Base-by-base conservation (phyloP, 176 grass and related monocot genomes). In the Juncus inflexus region DNA sequence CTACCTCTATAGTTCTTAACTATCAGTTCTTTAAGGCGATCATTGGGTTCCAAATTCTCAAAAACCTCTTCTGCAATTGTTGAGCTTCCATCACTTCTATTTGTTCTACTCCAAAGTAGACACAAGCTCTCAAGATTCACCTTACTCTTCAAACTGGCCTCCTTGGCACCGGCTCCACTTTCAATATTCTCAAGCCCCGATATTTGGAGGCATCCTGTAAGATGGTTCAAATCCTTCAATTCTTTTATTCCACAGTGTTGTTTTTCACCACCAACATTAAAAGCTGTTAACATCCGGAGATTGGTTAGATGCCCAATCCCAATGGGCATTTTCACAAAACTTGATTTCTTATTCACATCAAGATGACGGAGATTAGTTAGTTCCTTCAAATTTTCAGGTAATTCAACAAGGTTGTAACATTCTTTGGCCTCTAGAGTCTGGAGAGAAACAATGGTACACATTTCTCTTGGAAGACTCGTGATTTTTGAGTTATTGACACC, bases 401-500 rank as follows among this genome's bases (percentile, higher is more conserved):
- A 16, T 16, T 75, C 55, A 40, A 36, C 2, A 42, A 85, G 66
- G 50, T 56, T 9, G 40, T 28, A 7, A 12, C 83, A 85, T 49
- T 85, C 36, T 19, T 54, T 12, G 1, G 60, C 55, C 13, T 80
- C 65, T 42, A 85, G 40, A 55, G 72, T 85, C 16, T 72, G 83
- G 2, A 85, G 65, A 52, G 58, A 40, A 36, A 57, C 7, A 7
- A 80, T 55, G 3, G 2, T 38, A 36, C 64, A 76, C 14, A 80
- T 12, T 42, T 60, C 62, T 42, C 3, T 6, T 55, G 77, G 77
- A 37, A 85, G 58, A 12, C 4, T 71, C 12, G 6, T 55, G 42
- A 85, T 72, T 6, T 60, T 60, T 35, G 82, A 79, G 60, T 66
- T 80, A 53, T 56, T 76, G 50, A 80, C 52, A 45, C 65, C 37